These are phyloP conservation scores for Saccharomyces pastorianus DNA, from an alignment of 1,139 yeast species.

Conservation along the genomic window DNA sequence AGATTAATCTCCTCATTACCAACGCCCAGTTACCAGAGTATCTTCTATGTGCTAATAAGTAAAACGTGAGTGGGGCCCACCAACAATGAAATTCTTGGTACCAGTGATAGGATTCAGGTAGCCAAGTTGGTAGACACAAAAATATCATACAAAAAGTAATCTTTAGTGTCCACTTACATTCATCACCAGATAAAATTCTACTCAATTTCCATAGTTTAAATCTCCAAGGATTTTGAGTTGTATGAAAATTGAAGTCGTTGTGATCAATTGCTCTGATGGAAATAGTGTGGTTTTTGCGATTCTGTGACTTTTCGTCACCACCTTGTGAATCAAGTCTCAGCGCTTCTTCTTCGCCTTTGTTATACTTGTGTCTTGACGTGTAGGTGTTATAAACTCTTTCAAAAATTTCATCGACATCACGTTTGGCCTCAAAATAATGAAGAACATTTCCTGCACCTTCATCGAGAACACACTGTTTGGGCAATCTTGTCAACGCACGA, in stretches of 20 bases:
- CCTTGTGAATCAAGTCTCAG: neutral
- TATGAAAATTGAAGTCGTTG: constrained; percentile 34
- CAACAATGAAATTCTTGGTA: constrained; percentile 37
- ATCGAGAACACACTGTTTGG: constrained; percentile 39
- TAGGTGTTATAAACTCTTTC: constrained; percentile 37
- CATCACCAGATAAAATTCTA: constrained; percentile 32
- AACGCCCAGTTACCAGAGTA: constrained; percentile 39
- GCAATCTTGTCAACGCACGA: constrained; percentile 37
- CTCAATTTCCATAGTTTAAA: constrained; percentile 35
- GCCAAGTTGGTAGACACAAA: constrained; percentile 39
- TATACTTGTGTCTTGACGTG: constrained; percentile 33
- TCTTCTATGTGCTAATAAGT: constrained; percentile 36
- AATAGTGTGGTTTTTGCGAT: constrained; percentile 7
- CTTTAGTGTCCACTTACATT: constrained; percentile 39
- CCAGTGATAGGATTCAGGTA: constrained; percentile 36
- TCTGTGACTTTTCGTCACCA: constrained; percentile 5
- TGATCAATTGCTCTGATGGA: constrained; percentile 34
- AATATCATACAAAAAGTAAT: constrained; percentile 34
- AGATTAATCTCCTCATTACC: constrained; percentile 30
- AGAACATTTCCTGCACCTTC: constrained; percentile 41
- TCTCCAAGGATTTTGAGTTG: constrained; percentile 31
- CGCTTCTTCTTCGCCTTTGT: constrained; percentile 1
- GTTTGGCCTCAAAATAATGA: constrained; percentile 37
- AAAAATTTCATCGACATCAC: constrained; percentile 43
- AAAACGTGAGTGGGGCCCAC: constrained; percentile 38